Evolutionary conservation across 208 protist species (phyloP).

Genomic region (Leishmania guyanensis): DNA sequence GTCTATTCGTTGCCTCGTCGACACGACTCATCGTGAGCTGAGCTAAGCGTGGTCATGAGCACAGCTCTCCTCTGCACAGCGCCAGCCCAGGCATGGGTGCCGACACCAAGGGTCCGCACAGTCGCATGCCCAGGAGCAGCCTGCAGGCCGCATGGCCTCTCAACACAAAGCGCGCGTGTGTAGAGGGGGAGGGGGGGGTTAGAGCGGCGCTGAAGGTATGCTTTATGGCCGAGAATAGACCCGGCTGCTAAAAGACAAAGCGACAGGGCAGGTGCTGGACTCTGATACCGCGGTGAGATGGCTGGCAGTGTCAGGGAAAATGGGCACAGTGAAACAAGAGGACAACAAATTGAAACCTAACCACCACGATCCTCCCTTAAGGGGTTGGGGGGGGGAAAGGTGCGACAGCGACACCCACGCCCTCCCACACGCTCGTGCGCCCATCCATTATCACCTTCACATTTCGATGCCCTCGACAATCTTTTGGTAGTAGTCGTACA

Average conservation of each 20-base stretch:
- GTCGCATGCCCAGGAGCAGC: not conserved
- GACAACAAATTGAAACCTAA: too few relatives aligned
- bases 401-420: too few relatives aligned
- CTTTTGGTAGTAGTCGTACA: constrained; percentile 87
- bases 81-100: not conserved
- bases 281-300: not conserved
- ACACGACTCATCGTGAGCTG: not conserved
- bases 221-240: too few relatives aligned
- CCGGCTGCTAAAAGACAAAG: too few relatives aligned
- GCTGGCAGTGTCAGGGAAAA: not conserved
- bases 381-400: too few relatives aligned
- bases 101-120: not conserved
- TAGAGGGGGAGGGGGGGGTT: too few relatives aligned
- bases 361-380: too few relatives aligned
- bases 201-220: too few relatives aligned
- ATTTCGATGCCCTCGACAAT: constrained; percentile 84
- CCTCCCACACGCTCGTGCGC: not conserved
- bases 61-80: not conserved
- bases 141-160: not conserved
- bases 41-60: not conserved
- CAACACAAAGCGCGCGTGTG: not conserved
- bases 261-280: not conserved
- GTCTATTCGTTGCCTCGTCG: not conserved
- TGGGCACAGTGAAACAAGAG: too few relatives aligned
- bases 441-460: not conserved